Conservation (phyloP, 1,284 basidiomycete species). For the Fereydounia khargensis region DNA sequence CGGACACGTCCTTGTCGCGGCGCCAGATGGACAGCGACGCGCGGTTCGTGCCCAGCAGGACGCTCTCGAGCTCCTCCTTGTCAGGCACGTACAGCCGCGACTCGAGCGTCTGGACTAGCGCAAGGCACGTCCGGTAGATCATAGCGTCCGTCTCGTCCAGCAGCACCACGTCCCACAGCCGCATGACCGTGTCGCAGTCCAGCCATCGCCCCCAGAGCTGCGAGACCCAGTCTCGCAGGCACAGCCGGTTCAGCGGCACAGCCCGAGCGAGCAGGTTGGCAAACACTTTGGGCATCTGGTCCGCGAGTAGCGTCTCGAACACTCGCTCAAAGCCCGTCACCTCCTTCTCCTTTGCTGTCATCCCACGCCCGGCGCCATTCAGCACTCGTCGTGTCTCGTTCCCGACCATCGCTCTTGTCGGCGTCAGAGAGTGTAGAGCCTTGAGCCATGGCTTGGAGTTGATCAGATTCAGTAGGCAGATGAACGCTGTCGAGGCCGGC, state of each 20-base stretch:
- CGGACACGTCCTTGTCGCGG: slow-evolving; percentile 16
- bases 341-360: slow-evolving; percentile 9
- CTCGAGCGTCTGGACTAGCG: slow-evolving; percentile 42
- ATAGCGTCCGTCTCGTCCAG: slow-evolving; percentile 43
- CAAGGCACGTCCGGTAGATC: slow-evolving; percentile 45
- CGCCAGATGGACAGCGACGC: slow-evolving; percentile 46
- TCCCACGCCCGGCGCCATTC: neutral
- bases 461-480: slow-evolving; percentile 78
- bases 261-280: slow-evolving; percentile 46
- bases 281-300: slow-evolving; percentile 84
- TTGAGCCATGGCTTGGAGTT: slow-evolving; percentile 43
- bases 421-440: slow-evolving; percentile 40
- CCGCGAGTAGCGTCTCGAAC: slow-evolving; percentile 85
- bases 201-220: slow-evolving; percentile 40
- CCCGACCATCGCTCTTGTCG: too few relatives aligned
- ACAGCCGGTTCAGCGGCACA: slow-evolving; percentile 24
- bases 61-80: slow-evolving; percentile 26
- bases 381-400: too few relatives aligned
- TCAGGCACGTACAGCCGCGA: slow-evolving; percentile 47
- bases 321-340: slow-evolving; percentile 64
- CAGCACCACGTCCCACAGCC: slow-evolving; percentile 49
- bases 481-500: slow-evolving; percentile 71
- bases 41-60: slow-evolving; percentile 39
- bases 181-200: slow-evolving; percentile 44
- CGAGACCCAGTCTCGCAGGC: slow-evolving; percentile 39